Evolutionary conservation across 805 yeast genomes (phyloP), one percentile per base, ranked within the genome.

Genomic region (Wickerhamiella spandovensis): DNA sequence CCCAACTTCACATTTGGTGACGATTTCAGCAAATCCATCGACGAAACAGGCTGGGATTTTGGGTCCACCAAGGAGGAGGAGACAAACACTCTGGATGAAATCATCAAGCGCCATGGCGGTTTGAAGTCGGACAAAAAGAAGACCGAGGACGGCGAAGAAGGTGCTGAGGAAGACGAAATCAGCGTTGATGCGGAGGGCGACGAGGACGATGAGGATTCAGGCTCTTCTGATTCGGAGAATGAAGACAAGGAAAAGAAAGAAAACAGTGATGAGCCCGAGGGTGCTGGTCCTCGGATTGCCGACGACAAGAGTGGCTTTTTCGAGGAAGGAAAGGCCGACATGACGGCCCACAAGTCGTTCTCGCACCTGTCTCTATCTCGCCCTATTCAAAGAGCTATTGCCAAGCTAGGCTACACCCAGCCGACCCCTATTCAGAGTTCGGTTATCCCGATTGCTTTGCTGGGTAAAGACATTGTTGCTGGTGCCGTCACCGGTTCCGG

Each of bases 401-500:
- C 84, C 13, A 80, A 80, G 30, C 71, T 92, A 38, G 95, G 95
- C 6, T 92, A 89, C 64, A 63, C 79, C n/a, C 77, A 75, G 47
- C 98, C 98, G 7, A 84, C 97, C 0, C 95, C 96, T 13, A 86
- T 92, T 69, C 98, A 92, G 71, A 74, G 89, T 53, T 84, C 96
- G 0, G 79, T 95, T 8, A 89, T 92, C 54, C 98, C 99, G 13
- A 80, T 90, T 51, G 95, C 96, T 1, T 72, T 92, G 41, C 65
- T 85, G 54, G 99, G 99, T 60, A 90, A 86, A 63, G 99, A 92
- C 67, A 79, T 92, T 48, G 96, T 92, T 60, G 99, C 97, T 17
- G 97, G 97, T 72, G 99, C 99, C 35, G 95, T 86, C 22, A 92
- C 99, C 4, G 99, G 99, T 71, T 90, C 97, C 20, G 99, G 99